phyloP scores from a whole-genome alignment of 768 basidiomycete genomes.

The Lyophyllum atratum region DNA sequence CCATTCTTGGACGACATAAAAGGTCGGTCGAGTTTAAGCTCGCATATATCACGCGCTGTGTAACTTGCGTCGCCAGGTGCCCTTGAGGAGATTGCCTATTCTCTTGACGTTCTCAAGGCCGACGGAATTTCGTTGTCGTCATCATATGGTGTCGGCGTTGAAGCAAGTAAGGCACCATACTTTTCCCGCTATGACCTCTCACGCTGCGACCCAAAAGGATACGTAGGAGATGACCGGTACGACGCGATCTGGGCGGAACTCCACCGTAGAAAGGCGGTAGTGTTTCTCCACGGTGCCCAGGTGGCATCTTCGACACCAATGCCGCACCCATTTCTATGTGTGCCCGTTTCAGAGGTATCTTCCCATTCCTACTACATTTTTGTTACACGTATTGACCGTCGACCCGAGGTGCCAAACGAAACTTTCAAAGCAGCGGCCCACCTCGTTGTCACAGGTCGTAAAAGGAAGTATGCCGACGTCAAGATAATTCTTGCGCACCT shows the following conservation, averaged over 20 bases:
- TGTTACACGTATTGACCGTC: constrained; percentile 7
- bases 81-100: constrained; percentile 60
- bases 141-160: constrained; percentile 57
- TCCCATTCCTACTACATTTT: not conserved
- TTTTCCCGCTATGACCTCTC: not conserved
- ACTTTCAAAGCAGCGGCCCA: constrained; percentile 83
- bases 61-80: constrained; percentile 40
- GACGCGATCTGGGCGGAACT: constrained; percentile 75
- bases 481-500: constrained; percentile 74
- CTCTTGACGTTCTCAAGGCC: constrained; percentile 60
- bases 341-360: constrained; percentile 69
- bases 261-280: constrained; percentile 54
- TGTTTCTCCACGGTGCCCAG: constrained; percentile 76
- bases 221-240: constrained; percentile 65
- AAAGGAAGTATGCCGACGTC: constrained; percentile 58
- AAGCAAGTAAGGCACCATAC: constrained; percentile 46
- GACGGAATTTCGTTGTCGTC: constrained; percentile 69
- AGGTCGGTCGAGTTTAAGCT: constrained; percentile 37
- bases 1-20: constrained; percentile 64
- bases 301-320: constrained; percentile 62
- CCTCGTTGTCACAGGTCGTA: constrained; percentile 70
- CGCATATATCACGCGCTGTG: not conserved
- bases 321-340: constrained; percentile 63
- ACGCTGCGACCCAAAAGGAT: constrained; percentile 40
- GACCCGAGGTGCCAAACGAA: constrained; percentile 72